Base-by-base conservation (phyloP, 176 grass and related monocot genomes). In the Triticum monococcum region DNA sequence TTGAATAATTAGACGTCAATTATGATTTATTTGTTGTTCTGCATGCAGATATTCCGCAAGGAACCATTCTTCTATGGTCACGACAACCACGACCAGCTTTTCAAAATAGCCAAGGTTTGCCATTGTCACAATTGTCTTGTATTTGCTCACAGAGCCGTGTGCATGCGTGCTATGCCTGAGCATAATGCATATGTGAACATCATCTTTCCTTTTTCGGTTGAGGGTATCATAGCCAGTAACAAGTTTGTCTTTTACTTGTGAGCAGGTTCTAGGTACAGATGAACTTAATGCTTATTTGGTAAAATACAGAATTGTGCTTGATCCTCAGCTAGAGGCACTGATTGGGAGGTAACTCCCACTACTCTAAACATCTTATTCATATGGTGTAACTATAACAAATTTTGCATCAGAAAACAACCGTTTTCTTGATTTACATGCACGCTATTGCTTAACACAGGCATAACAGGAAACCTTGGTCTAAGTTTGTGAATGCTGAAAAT, bases 41-140 rank as follows among this genome's bases (percentile, higher is more conserved):
- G 16, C 35, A 30, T 43, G 3, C 84, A 95, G 93, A 95, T 95
- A 91, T 95, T 95, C 50, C 93, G 90, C 63, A 95, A 92, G 78
- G 93, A 95, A 80, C 93, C 93, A 32, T 95, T 95, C 83, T 95
- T 95, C 80, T 92, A 95, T 86, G 93, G 93, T 31, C 90, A 92
- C 24, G 88, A 92, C 83, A 95, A 95, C 86, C 86, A 92, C 84
- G 93, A 95, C 59, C 93, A 95, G 88, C 90, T 95, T 90, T 83
- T 92, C 57, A 95, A 95, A 90, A 95, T 95, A 37, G 79, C 93
- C 37, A 95, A 95, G 93, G 93, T 92, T 86, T 79, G 36, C 28
- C 40, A 57, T 46, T 87, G 5, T 59, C 50, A 70, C 52, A 54
- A n/a, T 56, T 59, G 68, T 67, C 33, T 33, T 84, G 68, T 41